These are phyloP conservation scores for Baudoinia panamericana DNA, from an alignment of 495 filamentous ascomycete species.

Conservation along the genomic window DNA sequence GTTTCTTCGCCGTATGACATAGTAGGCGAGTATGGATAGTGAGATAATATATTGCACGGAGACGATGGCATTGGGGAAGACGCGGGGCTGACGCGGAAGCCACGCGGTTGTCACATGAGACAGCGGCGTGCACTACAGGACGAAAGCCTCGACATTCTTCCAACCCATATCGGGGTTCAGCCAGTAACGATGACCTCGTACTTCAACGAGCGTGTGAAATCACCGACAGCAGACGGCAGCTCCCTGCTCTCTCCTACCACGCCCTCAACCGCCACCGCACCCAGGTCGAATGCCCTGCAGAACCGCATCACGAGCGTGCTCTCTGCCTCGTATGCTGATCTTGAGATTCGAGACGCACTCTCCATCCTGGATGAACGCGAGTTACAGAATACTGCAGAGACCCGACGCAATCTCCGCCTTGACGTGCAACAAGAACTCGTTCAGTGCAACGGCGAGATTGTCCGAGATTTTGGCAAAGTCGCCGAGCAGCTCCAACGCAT, in stretches of 20 bases:
- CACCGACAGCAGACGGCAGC: not conserved
- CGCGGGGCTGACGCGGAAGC: too few relatives aligned
- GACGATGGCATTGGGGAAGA: too few relatives aligned
- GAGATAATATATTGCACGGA: too few relatives aligned
- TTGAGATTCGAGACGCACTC: conserved; percentile 80
- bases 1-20: too few relatives aligned
- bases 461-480: conserved; percentile 79
- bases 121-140: too few relatives aligned
- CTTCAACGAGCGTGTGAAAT: not conserved
- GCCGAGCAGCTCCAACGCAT: conserved; percentile 88
- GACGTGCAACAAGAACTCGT: conserved; percentile 90
- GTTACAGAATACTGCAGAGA: conserved; percentile 63
- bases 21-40: too few relatives aligned
- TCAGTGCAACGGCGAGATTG: conserved; percentile 81
- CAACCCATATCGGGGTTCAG: too few relatives aligned
- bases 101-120: too few relatives aligned
- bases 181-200: too few relatives aligned
- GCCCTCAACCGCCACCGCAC: not conserved
- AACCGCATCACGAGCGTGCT: conserved; percentile 71
- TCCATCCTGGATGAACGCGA: conserved; percentile 58
- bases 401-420: conserved; percentile 63
- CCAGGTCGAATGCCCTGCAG: conserved; percentile 39
- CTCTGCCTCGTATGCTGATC: conserved; percentile 83
- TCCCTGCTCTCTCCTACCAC: conserved; percentile 5
- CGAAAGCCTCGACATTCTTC: too few relatives aligned